Evolutionary conservation across 2,329 filamentous ascomycete species (phyloP).

Genomic region (Triangularia setosa): DNA sequence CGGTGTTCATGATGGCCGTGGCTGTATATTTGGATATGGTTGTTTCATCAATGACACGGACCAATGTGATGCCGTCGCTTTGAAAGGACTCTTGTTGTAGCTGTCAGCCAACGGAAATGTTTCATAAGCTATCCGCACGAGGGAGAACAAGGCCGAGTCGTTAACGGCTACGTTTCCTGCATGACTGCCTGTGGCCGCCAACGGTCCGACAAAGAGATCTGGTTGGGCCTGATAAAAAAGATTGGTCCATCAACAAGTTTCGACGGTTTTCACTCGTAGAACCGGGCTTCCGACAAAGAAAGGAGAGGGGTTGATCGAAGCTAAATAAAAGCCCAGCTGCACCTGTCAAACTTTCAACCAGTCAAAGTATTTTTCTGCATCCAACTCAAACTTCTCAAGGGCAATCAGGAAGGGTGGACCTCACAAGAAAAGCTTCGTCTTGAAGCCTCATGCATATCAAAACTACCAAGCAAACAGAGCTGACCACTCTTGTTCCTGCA

Average conservation of each 20-base stretch:
- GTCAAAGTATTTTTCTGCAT: background rate
- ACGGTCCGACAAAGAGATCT: background rate
- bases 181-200: background rate
- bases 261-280: background rate
- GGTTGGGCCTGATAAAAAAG: background rate
- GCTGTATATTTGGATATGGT: background rate
- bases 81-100: background rate
- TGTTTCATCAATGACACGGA: background rate
- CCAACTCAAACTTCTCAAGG: background rate
- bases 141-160: background rate
- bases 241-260: background rate
- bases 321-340: background rate
- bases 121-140: background rate
- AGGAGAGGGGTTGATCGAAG: background rate
- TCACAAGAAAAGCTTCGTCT: background rate
- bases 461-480: background rate
- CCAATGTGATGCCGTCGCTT: background rate
- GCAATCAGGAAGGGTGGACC: background rate
- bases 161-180: background rate
- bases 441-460: background rate
- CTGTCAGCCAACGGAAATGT: background rate
- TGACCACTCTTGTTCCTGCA: slow-evolving; percentile 14
- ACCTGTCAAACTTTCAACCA: background rate
- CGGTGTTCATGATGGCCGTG: background rate
- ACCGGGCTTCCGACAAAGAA: background rate